These are phyloP conservation scores for Tetrahymena elliotti DNA, from an alignment of 73 alveolate genomes.

Conservation along the genomic window DNA sequence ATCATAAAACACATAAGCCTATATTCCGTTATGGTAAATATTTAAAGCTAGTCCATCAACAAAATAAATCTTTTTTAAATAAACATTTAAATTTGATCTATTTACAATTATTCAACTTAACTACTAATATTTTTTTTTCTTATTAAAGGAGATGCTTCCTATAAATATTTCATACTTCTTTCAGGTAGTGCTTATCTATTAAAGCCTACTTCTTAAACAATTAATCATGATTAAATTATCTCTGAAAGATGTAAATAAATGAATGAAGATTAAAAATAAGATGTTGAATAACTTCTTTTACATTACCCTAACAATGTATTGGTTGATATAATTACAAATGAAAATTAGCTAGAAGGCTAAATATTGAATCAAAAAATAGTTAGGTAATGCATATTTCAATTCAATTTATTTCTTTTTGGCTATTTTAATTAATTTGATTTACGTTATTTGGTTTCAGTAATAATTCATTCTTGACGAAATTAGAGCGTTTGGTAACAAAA, in stretches of 20 bases:
- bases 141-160: not conserved
- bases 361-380: not conserved
- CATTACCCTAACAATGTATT: not conserved
- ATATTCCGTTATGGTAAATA: not conserved
- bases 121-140: not conserved
- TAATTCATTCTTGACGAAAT: not conserved
- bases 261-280: not conserved
- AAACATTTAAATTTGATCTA: not conserved
- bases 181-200: not conserved
- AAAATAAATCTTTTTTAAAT: not conserved
- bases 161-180: not conserved
- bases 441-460: not conserved
- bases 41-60: not conserved
- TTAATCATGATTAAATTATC: not conserved
- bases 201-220: not conserved
- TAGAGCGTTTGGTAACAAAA: not conserved
- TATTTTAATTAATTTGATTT: too few relatives aligned
- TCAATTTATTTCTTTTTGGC: not conserved
- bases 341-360: not conserved
- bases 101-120: too few relatives aligned
- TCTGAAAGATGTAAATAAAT: not conserved
- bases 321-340: not conserved
- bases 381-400: not conserved
- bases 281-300: too few relatives aligned
- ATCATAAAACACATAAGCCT: not conserved